Conservation (phyloP, 371 early-diverging fungal species). For the Lichtheimia ramosa region DNA sequence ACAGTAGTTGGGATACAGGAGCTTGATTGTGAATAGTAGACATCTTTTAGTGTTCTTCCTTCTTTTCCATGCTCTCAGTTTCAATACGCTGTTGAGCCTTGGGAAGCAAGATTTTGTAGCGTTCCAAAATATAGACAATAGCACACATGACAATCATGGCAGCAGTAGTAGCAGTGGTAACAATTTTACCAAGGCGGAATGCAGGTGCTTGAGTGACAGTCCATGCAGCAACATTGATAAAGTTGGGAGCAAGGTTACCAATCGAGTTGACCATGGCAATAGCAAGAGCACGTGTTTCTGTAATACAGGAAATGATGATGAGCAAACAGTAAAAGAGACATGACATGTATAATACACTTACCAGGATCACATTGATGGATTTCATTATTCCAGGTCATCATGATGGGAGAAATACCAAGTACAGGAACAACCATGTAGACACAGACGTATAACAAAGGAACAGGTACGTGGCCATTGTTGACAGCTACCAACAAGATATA, state of each 20-base stretch:
- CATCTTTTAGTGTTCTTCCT: neutral
- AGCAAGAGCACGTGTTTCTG: slow-evolving; percentile 38
- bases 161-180: slow-evolving; percentile 33
- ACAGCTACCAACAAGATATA: slow-evolving; percentile 61
- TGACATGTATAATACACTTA: neutral
- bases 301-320: too few relatives aligned
- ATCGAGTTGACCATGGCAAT: slow-evolving; percentile 42
- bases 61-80: slow-evolving; percentile 16
- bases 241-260: slow-evolving; percentile 43
- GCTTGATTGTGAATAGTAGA: too few relatives aligned
- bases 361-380: slow-evolving; percentile 26
- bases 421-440: slow-evolving; percentile 36
- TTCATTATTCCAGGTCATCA: slow-evolving; percentile 46
- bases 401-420: slow-evolving; percentile 34
- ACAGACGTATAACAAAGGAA: slow-evolving; percentile 28
- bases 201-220: slow-evolving; percentile 18
- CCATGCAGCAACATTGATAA: slow-evolving; percentile 36
- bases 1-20: too few relatives aligned
- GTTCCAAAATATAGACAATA: slow-evolving; percentile 19
- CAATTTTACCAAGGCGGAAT: slow-evolving; percentile 33
- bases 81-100: slow-evolving; percentile 29
- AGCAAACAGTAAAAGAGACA: too few relatives aligned
- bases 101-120: slow-evolving; percentile 29
- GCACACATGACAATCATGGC: slow-evolving; percentile 25
- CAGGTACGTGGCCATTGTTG: slow-evolving; percentile 32